Conservation (phyloP, 2,329 filamentous ascomycete genomes). For the Zarea fungicola region DNA sequence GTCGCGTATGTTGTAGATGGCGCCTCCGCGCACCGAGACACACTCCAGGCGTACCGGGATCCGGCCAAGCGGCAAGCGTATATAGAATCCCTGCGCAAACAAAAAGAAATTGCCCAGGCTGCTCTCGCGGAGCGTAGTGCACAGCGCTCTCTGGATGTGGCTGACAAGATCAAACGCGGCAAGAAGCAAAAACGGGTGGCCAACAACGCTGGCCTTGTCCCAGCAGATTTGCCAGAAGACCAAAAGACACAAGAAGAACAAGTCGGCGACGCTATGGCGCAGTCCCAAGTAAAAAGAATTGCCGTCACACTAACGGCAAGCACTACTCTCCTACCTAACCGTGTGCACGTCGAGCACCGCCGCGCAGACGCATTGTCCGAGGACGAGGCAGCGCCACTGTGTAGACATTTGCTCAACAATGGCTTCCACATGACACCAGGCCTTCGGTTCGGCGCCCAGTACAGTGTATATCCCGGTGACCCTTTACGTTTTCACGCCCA, state of each 20-base stretch:
- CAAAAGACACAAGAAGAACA: too few species aligned
- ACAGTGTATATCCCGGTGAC: constrained; percentile 92
- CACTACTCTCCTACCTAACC: constrained; percentile 23
- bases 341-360: constrained; percentile 13
- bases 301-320: constrained; percentile 34
- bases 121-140: constrained; percentile 35
- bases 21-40: constrained; percentile 60
- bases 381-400: constrained; percentile 52
- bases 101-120: constrained; percentile 37
- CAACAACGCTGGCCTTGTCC: not conserved
- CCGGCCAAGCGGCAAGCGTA: constrained; percentile 58
- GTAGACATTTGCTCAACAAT: constrained; percentile 69
- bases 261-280: not conserved
- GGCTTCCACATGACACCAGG: constrained; percentile 90
- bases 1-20: constrained; percentile 81
- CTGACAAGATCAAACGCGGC: constrained; percentile 20
- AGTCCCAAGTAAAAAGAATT: constrained; percentile 14
- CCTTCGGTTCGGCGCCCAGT: constrained; percentile 88
- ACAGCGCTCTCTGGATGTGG: constrained; percentile 27
- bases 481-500: constrained; percentile 93
- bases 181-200: constrained; percentile 16
- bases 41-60: constrained; percentile 51
- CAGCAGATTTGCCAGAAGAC: not conserved
- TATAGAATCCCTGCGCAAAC: constrained; percentile 48
- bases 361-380: constrained; percentile 16